These are phyloP conservation scores for Chalciporus chontae DNA, from an alignment of 768 basidiomycete genomes.

Conservation along the genomic window DNA sequence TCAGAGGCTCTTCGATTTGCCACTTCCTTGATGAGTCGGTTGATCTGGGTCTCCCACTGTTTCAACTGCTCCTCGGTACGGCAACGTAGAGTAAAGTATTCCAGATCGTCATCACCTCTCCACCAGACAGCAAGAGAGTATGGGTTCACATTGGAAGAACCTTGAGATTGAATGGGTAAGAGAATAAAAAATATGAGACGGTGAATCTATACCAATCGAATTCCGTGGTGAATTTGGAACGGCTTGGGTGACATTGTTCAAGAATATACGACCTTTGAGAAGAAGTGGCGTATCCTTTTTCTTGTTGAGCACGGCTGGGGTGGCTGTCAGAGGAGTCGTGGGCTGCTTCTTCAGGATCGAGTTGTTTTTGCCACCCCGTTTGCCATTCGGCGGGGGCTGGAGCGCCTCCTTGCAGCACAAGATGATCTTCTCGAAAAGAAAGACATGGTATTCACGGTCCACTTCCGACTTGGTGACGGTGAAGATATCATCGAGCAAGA, in stretches of 20 bases:
- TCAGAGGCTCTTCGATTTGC: constrained; percentile 69
- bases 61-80: constrained; percentile 87
- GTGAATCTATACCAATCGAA: constrained; percentile 52
- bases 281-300: constrained; percentile 80
- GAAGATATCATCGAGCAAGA: constrained; percentile 93
- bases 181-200: neutral
- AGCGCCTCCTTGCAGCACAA: constrained; percentile 95
- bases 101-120: constrained; percentile 90
- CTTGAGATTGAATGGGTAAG: constrained; percentile 26
- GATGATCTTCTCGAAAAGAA: constrained; percentile 98
- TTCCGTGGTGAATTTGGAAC: constrained; percentile 55
- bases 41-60: constrained; percentile 90
- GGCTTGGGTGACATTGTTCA: constrained; percentile 91
- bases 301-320: constrained; percentile 52
- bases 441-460: constrained; percentile 97
- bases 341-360: constrained; percentile 86
- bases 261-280: constrained; percentile 93
- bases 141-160: constrained; percentile 48
- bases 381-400: constrained; percentile 52
- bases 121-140: constrained; percentile 90
- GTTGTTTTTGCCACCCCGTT: constrained; percentile 78
- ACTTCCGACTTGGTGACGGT: constrained; percentile 94
- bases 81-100: constrained; percentile 93
- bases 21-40: constrained; percentile 77
- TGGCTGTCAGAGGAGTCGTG: constrained; percentile 44